These are phyloP conservation scores for Sanchytrium tribonematis DNA, from an alignment of 371 early-diverging fungal genomes.

Conservation along the genomic window DNA sequence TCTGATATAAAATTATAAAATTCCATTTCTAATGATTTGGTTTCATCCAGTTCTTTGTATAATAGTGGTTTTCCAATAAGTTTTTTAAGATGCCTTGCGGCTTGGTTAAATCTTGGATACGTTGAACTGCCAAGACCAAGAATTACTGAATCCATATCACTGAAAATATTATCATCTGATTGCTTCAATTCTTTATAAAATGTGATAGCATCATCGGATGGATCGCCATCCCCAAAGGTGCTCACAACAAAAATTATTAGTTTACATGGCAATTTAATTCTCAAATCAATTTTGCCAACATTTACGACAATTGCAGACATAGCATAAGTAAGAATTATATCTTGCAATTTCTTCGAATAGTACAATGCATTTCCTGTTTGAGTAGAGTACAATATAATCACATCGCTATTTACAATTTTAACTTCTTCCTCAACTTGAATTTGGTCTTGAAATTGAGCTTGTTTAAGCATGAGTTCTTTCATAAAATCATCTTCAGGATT, in stretches of 20 bases:
- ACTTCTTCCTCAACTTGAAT: not conserved
- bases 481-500: not conserved
- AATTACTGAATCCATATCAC: not conserved
- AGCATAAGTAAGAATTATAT: not conserved
- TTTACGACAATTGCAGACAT: not conserved
- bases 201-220: not conserved
- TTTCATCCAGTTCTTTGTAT: not conserved
- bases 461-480: not conserved
- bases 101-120: not conserved
- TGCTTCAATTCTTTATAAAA: not conserved
- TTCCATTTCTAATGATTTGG: not conserved
- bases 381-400: not conserved
- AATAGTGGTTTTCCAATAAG: not conserved
- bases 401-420: not conserved
- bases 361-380: not conserved
- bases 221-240: not conserved
- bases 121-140: not conserved
- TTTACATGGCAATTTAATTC: not conserved
- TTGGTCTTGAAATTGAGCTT: not conserved
- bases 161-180: not conserved
- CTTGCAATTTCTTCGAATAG: not conserved
- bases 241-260: not conserved
- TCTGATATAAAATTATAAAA: not conserved
- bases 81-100: not conserved
- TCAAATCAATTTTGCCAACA: not conserved